A percentile compares a stretch with the other conserved stretches of the same genome.
Evolutionary conservation across 129 eudicot species (phyloP).

Genomic region (Flaveria trinervia): DNA sequence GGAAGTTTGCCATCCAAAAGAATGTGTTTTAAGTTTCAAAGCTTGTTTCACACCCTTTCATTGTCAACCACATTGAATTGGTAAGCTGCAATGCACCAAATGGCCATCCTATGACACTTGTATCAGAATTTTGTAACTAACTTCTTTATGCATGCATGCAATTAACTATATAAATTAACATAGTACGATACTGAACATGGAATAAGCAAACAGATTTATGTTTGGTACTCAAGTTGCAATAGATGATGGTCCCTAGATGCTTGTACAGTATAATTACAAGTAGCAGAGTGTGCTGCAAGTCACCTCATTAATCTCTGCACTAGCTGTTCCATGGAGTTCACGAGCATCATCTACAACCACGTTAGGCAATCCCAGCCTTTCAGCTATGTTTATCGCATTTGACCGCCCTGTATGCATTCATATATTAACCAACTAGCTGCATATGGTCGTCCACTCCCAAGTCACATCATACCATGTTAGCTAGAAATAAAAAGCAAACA

Average conservation of each 20-base stretch:
- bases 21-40: too few species aligned
- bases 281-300: slow-evolving; percentile 27
- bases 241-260: slow-evolving; percentile 10
- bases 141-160: neutral
- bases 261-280: neutral
- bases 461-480: neutral
- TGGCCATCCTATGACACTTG: too few species aligned
- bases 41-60: too few species aligned
- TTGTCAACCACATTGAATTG: too few species aligned
- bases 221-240: slow-evolving; percentile 13
- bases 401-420: slow-evolving; percentile 72
- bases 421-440: slow-evolving; percentile 15
- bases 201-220: slow-evolving; percentile 6
- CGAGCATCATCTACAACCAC: slow-evolving; percentile 68
- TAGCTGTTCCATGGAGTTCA: slow-evolving; percentile 86
- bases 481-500: slow-evolving; percentile 23
- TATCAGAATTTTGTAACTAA: neutral
- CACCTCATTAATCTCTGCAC: slow-evolving; percentile 98
- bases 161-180: neutral
- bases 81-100: too few species aligned
- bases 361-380: slow-evolving; percentile 73
- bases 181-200: neutral
- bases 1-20: too few species aligned
- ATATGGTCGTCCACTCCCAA: neutral
- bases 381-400: slow-evolving; percentile 91